Evolutionary conservation across 73 alveolate species (phyloP).

Genomic region (Tetrahymena malaccensis): DNA sequence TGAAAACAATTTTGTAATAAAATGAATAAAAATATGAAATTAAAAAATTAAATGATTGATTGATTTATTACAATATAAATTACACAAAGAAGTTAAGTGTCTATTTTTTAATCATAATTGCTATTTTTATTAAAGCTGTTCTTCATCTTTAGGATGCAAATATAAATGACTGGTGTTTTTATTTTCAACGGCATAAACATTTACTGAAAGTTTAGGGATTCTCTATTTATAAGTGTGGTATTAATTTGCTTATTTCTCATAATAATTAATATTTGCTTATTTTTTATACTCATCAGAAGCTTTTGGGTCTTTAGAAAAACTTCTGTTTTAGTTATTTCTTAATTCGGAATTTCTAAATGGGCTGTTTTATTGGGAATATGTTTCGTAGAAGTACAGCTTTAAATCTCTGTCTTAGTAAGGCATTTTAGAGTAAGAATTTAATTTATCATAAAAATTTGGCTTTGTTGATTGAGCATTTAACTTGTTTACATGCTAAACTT

Average conservation of each 20-base stretch:
- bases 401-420: not conserved
- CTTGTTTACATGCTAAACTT: not conserved
- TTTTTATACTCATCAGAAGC: not conserved
- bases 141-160: not conserved
- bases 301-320: not conserved
- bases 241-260: not conserved
- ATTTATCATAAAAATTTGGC: not conserved
- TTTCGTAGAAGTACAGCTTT: not conserved
- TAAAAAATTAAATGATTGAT: too few species aligned
- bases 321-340: not conserved
- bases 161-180: not conserved
- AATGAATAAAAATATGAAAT: too few species aligned
- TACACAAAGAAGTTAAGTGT: too few species aligned
- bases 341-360: not conserved
- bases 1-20: too few species aligned
- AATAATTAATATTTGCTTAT: not conserved
- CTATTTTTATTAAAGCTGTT: not conserved
- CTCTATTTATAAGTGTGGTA: not conserved
- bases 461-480: not conserved
- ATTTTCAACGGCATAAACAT: not conserved
- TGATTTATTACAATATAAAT: too few species aligned
- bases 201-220: not conserved
- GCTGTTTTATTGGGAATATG: not conserved
- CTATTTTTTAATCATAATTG: not conserved
- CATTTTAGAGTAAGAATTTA: not conserved